A percentile compares a stretch with the other conserved stretches of the same genome.
phyloP scores from a whole-genome alignment of 139 green algal genomes.

The Tetraselmis chui region DNA sequence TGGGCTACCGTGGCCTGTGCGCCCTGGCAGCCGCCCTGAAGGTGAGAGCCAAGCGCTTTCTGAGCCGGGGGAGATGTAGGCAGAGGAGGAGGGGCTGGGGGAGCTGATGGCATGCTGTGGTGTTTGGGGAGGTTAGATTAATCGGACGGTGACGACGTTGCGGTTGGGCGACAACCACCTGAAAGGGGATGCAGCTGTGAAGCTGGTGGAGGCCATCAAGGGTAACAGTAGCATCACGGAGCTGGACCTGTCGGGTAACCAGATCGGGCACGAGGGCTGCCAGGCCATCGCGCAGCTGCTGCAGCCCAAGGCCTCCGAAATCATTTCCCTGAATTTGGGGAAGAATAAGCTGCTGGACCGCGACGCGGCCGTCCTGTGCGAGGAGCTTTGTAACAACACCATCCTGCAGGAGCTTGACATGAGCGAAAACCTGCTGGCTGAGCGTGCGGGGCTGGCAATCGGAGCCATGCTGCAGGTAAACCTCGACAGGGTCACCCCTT shows the following conservation, averaged over 20 bases:
- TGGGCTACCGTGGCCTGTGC: slow-evolving; percentile 28
- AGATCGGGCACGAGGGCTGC: slow-evolving; percentile 11
- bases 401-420: slow-evolving; percentile 38
- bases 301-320: not conserved
- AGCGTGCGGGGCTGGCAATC: slow-evolving; percentile 29
- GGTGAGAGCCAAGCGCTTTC: slow-evolving; percentile 7
- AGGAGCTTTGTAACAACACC: slow-evolving; percentile 35
- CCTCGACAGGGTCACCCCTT: too few species aligned
- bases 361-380: slow-evolving; percentile 21
- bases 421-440: slow-evolving; percentile 36
- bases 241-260: slow-evolving; percentile 39
- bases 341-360: slow-evolving; percentile 35
- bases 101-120: too few species aligned
- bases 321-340: slow-evolving; percentile 23
- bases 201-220: slow-evolving; percentile 19
- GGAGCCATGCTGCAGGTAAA: slow-evolving; percentile 15
- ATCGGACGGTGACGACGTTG: slow-evolving; percentile 27
- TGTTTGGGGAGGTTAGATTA: slow-evolving; percentile 20
- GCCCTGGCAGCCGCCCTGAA: slow-evolving; percentile 28
- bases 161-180: slow-evolving; percentile 39
- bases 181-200: slow-evolving; percentile 24
- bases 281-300: slow-evolving; percentile 32
- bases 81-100: too few species aligned
- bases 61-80: not conserved
- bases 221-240: slow-evolving; percentile 25